Percentiles rank a stretch among this genome's conserved stretches.
Conservation (phyloP, 805 yeast species). For the Candida morakotiae region DNA sequence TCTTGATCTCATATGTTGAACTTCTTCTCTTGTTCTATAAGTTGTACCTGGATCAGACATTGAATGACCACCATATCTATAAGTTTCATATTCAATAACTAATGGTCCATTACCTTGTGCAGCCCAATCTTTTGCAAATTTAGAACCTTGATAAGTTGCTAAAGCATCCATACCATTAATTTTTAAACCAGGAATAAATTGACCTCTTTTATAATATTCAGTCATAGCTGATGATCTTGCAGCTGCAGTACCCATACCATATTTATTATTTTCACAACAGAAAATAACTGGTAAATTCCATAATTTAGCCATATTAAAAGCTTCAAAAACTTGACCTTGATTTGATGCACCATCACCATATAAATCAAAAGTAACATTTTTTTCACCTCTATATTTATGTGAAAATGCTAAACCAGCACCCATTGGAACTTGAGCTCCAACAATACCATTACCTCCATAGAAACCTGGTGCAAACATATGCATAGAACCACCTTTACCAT, state of each 20-base stretch:
- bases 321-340: conserved; percentile 98
- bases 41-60: conserved; percentile 99
- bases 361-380: conserved; percentile 75
- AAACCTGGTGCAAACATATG: conserved; percentile 95
- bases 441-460: conserved; percentile 99
- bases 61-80: conserved; percentile 99
- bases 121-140: conserved; percentile 96
- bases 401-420: conserved; percentile 99
- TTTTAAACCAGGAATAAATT: conserved; percentile 97
- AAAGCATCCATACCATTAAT: conserved; percentile 98
- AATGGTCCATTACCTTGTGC: conserved; percentile 92
- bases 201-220: conserved; percentile 98
- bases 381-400: conserved; percentile 84
- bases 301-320: conserved; percentile 98
- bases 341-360: conserved; percentile 99
- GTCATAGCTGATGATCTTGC: conserved; percentile 94
- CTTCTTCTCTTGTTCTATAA: conserved; percentile 99
- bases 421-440: conserved; percentile 98
- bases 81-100: conserved; percentile 95
- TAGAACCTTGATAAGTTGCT: conserved; percentile 93
- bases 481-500: conserved; percentile 99
- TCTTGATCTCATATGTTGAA: conserved; percentile 98
- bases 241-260: conserved; percentile 99
- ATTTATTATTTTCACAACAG: conserved; percentile 98
- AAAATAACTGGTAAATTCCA: conserved; percentile 95